phyloP scores from a whole-genome alignment of 257 asterid genomes.

The Petunia secreta region DNA sequence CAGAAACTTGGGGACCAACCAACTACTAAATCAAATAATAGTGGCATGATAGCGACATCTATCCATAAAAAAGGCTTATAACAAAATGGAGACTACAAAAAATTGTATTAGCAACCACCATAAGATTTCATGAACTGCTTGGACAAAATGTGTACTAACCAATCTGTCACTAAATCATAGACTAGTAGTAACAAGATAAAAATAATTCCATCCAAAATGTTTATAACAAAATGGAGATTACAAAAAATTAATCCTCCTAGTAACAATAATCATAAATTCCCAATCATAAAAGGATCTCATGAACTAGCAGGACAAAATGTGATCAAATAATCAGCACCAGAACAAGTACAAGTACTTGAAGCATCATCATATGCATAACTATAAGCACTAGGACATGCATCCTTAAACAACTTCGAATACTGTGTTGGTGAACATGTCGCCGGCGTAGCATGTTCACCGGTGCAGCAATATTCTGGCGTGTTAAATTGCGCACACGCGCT shows the following conservation, averaged over 20 bases:
- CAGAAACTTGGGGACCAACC: too few species aligned
- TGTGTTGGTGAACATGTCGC: slow-evolving; percentile 66
- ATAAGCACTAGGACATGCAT: slow-evolving; percentile 85
- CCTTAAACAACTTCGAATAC: slow-evolving; percentile 72
- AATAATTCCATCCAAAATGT: not conserved
- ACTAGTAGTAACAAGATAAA: not conserved
- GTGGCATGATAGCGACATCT: too few species aligned
- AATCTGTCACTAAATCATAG: not conserved
- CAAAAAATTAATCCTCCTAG: not conserved
- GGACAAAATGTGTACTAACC: not conserved
- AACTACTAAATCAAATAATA: too few species aligned
- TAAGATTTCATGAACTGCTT: not conserved
- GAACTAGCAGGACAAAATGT: slow-evolving; percentile 69
- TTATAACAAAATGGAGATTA: not conserved
- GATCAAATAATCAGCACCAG: slow-evolving; percentile 66
- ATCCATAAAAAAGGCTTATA: too few species aligned
- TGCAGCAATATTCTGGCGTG: slow-evolving; percentile 77
- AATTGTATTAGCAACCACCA: not conserved
- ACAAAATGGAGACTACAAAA: too few species aligned
- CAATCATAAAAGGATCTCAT: not conserved
- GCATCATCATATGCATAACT: slow-evolving; percentile 93
- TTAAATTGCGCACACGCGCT: slow-evolving; percentile 74
- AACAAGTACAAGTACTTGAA: slow-evolving; percentile 77
- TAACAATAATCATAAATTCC: not conserved
- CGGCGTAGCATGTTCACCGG: slow-evolving; percentile 71